Evolutionary conservation across 305 asterid species (phyloP).

Genomic region (Plantago lanceolata): DNA sequence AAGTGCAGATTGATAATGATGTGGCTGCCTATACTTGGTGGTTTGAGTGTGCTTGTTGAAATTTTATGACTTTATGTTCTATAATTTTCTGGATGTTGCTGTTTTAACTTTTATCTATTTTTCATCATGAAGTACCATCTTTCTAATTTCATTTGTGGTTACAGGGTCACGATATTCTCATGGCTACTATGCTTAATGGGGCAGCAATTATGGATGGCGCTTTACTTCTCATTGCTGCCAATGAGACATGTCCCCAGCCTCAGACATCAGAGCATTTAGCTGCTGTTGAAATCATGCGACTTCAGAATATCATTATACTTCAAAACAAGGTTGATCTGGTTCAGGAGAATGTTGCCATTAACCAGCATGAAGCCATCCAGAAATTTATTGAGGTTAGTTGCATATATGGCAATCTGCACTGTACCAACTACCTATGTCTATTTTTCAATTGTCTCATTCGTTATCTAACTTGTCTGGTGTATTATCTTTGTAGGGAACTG

Average conservation of each 20-base stretch:
- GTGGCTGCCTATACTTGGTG: neutral
- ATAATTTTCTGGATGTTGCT: constrained; percentile 1
- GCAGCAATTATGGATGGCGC: constrained; percentile 99
- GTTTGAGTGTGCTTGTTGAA: neutral
- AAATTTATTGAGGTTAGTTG: constrained; percentile 72
- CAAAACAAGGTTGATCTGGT: constrained; percentile 96
- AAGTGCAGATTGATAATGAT: neutral
- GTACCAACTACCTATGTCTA: neutral
- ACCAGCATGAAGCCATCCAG: constrained; percentile 94
- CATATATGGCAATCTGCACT: constrained; percentile 10
- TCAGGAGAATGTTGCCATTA: constrained; percentile 91
- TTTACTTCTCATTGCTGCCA: constrained; percentile 91
- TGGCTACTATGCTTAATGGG: constrained; percentile 99
- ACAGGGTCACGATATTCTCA: constrained; percentile 98
- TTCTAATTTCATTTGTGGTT: constrained; percentile 14
- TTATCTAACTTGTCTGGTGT: constrained; percentile 15
- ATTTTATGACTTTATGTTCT: neutral
- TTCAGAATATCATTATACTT: constrained; percentile 80
- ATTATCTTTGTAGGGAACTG: constrained; percentile 68
- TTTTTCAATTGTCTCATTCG: constrained; percentile 14
- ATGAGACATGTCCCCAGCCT: constrained; percentile 98
- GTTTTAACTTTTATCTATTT: constrained; percentile 9
- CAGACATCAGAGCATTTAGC: constrained; percentile 97
- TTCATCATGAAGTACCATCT: constrained; percentile 8
- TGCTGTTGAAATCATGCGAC: constrained; percentile 94